A percentile compares a stretch with the other conserved stretches of the same genome.
These are phyloP conservation scores for Scleroderma citrinum DNA, from an alignment of 768 basidiomycete genomes.

Conservation along the genomic window DNA sequence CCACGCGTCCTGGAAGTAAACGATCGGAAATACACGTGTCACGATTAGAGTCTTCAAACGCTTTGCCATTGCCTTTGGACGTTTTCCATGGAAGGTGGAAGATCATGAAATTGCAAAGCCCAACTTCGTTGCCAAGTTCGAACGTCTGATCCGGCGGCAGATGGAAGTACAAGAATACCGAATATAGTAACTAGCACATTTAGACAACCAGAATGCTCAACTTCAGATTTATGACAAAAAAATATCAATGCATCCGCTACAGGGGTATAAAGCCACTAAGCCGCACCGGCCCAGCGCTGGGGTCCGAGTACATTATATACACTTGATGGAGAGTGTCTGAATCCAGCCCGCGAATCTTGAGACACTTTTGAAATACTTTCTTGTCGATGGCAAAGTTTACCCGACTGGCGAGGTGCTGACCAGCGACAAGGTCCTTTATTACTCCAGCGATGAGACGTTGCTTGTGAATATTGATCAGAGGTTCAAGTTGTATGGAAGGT, in stretches of 20 bases:
- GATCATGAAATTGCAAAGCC: background rate
- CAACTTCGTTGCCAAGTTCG: no score
- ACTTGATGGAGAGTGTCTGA: slow-evolving; percentile 47
- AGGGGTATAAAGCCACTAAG: slow-evolving; percentile 17
- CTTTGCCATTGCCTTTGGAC: background rate
- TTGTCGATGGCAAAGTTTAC: slow-evolving; percentile 68
- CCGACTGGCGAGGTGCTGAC: slow-evolving; percentile 75
- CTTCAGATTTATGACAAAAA: no score
- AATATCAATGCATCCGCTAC: slow-evolving; percentile 5
- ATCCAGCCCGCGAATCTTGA: slow-evolving; percentile 64
- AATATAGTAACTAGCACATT: background rate
- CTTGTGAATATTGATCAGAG: slow-evolving; percentile 85
- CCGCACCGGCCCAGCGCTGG: slow-evolving; percentile 3
- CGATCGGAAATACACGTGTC: no score
- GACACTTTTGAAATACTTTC: slow-evolving; percentile 69
- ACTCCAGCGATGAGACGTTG: slow-evolving; percentile 76
- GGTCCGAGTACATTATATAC: slow-evolving; percentile 30
- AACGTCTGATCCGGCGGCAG: no score
- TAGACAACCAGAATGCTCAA: no score
- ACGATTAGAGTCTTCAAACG: background rate
- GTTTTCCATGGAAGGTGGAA: background rate
- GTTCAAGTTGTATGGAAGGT: slow-evolving; percentile 72
- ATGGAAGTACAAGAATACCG: background rate
- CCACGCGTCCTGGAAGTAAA: no score
- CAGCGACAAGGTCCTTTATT: slow-evolving; percentile 74